Evolutionary conservation across 805 yeast species (phyloP), one percentile per base, ranked within the genome.

Genomic region (Vanderwaltozyma yarrowii): DNA sequence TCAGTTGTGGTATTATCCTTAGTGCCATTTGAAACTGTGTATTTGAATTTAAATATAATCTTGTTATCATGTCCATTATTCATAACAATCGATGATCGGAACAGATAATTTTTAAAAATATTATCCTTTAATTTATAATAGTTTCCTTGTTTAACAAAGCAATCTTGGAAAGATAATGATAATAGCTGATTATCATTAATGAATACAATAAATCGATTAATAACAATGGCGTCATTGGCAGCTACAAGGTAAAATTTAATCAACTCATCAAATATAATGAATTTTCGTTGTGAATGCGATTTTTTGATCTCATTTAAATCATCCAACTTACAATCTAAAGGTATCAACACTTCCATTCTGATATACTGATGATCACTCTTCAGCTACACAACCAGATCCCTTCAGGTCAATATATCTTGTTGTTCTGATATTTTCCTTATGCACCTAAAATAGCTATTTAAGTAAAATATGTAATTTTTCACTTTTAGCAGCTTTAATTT

Each of bases 31-130:
- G 9, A 11, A 11, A 27, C 12, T 12, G 14, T 17, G 7, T 33
- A 30, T 14, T 29, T 23, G 15, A 45, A 48, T 27, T 43, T 43
- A 13, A 43, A 34, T 30, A 36, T 15, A 17, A 49, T 49, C 23
- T 38, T 52, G n/a, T 58, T 58, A 34, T 51, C 51, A 36, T 51
- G 51, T 2, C 60, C 61, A 42, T 56, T 56, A 38, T 56, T 58
- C 62, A 58, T 55, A 1, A 56, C 60, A 3, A 54, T 54, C 24
- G 51, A 54, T 12, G 60, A 54, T 36, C 49, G 43, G 32, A 56
- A 58, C 24, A 56, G 33, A 15, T 39, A 30, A 5, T 44, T 49
- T 6, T 47, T 32, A 20, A 52, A 44, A n/a, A 45, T 39, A 10
- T 42, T 40, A 4, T 38, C 34, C 19, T 49, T 50, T 28, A 57